Evolutionary conservation across 2,329 filamentous ascomycete genomes (phyloP), one percentile per base, ranked within the genome.

Genomic region (Huntiella abstrusa): DNA sequence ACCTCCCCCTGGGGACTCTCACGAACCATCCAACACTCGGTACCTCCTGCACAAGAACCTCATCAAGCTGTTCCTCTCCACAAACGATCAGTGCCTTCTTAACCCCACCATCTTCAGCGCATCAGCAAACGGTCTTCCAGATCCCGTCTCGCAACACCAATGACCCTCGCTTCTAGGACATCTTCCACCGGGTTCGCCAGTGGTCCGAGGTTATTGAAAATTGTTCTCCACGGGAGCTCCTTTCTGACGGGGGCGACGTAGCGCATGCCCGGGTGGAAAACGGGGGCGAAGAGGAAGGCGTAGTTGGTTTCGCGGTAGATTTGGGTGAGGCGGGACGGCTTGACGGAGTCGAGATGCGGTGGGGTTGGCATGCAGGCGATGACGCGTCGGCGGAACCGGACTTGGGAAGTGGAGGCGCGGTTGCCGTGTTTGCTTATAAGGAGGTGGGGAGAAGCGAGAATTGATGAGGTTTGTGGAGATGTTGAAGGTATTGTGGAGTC

Each of bases 401-500:
- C 58, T 91, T 87, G 46, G n/a, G 87, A 95, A 3, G 91, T 96
- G 46, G 86, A 91, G 37, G 91, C 87, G 54, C 82, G 80, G 68
- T 98, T 98, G 53, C 91, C 91, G 64, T 98, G 91, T 66, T 98
- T 98, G 53, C 83, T 84, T 48, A 94, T 71, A 55, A 92, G 71
- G 33, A 98, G 73, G 22, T 92, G 68, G 4, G 86, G 77, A 4
- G 86, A 92, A 41, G 84, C 85, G 42, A 98, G 68, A 57, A 98
- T 95, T 13, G 86, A 94, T 2, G 91, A 77, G 5, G 91, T 94
- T n/a, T 4, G 91, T 98, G 55, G 82, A 91, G 59, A 98, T 88
- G 62, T 98, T 98, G 75, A 94, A 98, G 33, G 91, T 98, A 62
- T 93, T 85, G 69, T 96, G 87, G 82, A 80, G 65, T 98, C 91